Base-by-base conservation (phyloP, 352 stramenopile genomes). In the Phytopythium montanum region DNA sequence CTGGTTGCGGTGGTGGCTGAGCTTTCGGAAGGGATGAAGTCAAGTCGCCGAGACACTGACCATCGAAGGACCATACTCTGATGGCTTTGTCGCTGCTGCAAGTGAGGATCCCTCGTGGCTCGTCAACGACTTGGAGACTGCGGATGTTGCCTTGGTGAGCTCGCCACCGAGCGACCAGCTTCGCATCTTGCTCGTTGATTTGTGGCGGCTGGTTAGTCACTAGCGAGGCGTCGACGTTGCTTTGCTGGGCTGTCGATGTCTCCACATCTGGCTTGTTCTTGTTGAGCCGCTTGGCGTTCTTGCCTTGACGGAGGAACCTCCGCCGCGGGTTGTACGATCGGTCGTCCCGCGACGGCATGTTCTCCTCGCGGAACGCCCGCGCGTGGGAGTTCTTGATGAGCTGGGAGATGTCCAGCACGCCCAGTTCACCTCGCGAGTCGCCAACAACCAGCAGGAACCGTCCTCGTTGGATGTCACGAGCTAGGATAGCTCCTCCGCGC, bases 321-420 rank as follows among this genome's bases (percentile, higher is more conserved):
- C 84, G 72, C 7, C 81, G 75, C 21, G 84, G 84, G 34, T 91
- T 91, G 60, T 93, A 93, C 19, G 83, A 78, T 12, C 80, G 62
- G 38, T 76, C 62, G 28, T 89, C 68, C 18, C 73, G 74, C 14
- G 68, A 84, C 3, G 78, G 75, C 38, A 91, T 65, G 19, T 73
- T 87, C 41, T 88, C 72, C 23, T 88, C 70, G 0, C 75, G 68
- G 25, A 88, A 78, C 0, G 84, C 79, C 21, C 73, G 73, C 8
- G 84, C 67, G 9, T 73, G 59, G 0, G 71, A 68, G 19, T 64
- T 58, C 2, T 55, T 19, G 29, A 93, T 82, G 6, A 84, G 61
- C 8, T 73, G 61, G 6, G 78, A 87, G 21, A 90, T 59, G 65
- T 90, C 78, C 5, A 72, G 75, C 21, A 87, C 65, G 29, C 62